These are phyloP conservation scores for Backusella tuberculispora DNA, from an alignment of 192 early-diverging fungal genomes.

Conservation along the genomic window DNA sequence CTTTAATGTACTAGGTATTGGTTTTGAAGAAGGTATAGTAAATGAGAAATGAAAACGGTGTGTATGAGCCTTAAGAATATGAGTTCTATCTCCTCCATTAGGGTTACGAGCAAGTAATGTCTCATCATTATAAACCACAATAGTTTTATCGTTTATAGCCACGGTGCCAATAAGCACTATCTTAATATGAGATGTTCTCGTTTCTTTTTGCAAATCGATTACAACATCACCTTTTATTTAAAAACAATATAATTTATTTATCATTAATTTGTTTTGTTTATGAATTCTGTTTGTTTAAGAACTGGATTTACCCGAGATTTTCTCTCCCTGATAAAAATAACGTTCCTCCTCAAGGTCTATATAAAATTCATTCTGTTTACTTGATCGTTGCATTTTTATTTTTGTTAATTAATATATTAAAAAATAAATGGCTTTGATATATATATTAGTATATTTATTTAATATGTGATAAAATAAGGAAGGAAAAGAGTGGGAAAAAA, in stretches of 20 bases:
- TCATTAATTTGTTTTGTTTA: background rate
- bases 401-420: background rate
- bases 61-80: background rate
- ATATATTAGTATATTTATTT: background rate
- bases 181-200: background rate
- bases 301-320: background rate
- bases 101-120: background rate
- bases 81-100: background rate
- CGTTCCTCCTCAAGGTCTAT: constrained; percentile 6
- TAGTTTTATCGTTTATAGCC: background rate
- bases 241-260: background rate
- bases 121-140: background rate
- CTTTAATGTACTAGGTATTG: constrained; percentile 15
- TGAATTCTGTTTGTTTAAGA: background rate
- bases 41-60: constrained; percentile 15
- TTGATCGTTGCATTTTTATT: background rate
- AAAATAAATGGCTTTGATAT: background rate
- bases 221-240: constrained; percentile 8
- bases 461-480: constrained; percentile 3
- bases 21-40: background rate
- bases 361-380: constrained; percentile 11
- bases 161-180: background rate
- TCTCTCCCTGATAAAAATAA: constrained; percentile 11
- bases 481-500: background rate
- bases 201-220: background rate